A percentile compares a stretch with the other conserved stretches of the same genome.
These are phyloP conservation scores for Suhomyces bokatorum DNA, from an alignment of 1,139 yeast genomes.

Conservation along the genomic window DNA sequence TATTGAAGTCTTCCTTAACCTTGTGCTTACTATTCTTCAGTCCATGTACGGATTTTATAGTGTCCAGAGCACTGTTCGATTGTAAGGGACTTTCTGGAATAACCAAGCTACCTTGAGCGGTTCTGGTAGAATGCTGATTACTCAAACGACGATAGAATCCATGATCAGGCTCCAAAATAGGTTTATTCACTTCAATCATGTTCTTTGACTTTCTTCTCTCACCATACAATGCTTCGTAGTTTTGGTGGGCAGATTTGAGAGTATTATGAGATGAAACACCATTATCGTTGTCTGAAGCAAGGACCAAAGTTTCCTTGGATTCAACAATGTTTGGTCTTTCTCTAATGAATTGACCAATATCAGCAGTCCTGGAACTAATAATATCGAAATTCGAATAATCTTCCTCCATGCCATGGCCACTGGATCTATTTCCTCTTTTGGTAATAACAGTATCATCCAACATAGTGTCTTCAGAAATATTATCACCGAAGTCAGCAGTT, in stretches of 20 bases:
- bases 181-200: constrained; percentile 16
- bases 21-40: constrained; percentile 2
- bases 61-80: neutral
- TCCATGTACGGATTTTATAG: constrained; percentile 1
- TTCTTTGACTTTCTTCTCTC: constrained; percentile 13
- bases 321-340: constrained; percentile 29
- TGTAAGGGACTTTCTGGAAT: constrained; percentile 7
- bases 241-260: constrained; percentile 25
- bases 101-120: constrained; percentile 2
- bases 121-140: constrained; percentile 4
- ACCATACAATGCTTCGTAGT: constrained; percentile 22
- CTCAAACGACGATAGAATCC: constrained; percentile 7
- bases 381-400: constrained; percentile 34
- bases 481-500: constrained; percentile 21
- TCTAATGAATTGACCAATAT: constrained; percentile 28
- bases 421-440: constrained; percentile 7
- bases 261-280: constrained; percentile 11
- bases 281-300: constrained; percentile 4
- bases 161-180: constrained; percentile 13
- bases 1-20: constrained; percentile 7
- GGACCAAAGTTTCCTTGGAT: constrained; percentile 31
- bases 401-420: constrained; percentile 16
- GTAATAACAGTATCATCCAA: constrained; percentile 22
- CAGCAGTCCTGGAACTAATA: constrained; percentile 35
- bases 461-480: constrained; percentile 27